Conservation (phyloP, 2,329 filamentous ascomycete genomes). For the Delphinella strobiligena region DNA sequence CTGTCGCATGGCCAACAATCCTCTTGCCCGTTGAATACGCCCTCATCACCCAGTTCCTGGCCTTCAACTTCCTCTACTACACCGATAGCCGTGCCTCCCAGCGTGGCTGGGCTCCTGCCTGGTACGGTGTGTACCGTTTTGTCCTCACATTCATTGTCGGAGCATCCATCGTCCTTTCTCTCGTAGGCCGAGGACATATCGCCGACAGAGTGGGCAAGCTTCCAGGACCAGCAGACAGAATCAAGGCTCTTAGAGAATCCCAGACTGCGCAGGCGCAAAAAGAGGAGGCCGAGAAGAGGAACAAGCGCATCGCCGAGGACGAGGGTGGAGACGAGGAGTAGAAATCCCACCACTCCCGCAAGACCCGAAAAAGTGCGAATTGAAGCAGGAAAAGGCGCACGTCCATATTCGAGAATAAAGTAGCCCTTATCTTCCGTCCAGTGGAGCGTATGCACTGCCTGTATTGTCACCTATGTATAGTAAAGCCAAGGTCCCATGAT, state of each 20-base stretch:
- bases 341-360: conserved; percentile 3
- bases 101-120: conserved; percentile 66
- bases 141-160: conserved; percentile 85
- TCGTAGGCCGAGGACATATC: conserved; percentile 74
- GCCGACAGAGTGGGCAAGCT: conserved; percentile 40
- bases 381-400: too few relatives aligned
- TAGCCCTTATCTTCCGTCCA: neutral
- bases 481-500: neutral
- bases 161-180: conserved; percentile 62
- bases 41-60: conserved; percentile 71
- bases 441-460: neutral
- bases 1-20: conserved; percentile 81
- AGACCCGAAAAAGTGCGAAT: too few relatives aligned
- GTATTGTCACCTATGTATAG: neutral
- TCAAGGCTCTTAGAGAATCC: conserved; percentile 35
- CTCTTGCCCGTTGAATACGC: conserved; percentile 76
- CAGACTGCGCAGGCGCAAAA: conserved; percentile 17
- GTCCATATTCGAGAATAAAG: neutral
- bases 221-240: conserved; percentile 33
- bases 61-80: conserved; percentile 79
- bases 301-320: conserved; percentile 11
- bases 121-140: conserved; percentile 87
- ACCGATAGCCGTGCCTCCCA: conserved; percentile 62
- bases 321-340: conserved; percentile 13
- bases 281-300: conserved; percentile 20